A percentile compares a stretch with the other conserved stretches of the same genome.
These are phyloP conservation scores for Tephrocybe sp. DNA, from an alignment of 768 basidiomycete species.

Conservation along the genomic window DNA sequence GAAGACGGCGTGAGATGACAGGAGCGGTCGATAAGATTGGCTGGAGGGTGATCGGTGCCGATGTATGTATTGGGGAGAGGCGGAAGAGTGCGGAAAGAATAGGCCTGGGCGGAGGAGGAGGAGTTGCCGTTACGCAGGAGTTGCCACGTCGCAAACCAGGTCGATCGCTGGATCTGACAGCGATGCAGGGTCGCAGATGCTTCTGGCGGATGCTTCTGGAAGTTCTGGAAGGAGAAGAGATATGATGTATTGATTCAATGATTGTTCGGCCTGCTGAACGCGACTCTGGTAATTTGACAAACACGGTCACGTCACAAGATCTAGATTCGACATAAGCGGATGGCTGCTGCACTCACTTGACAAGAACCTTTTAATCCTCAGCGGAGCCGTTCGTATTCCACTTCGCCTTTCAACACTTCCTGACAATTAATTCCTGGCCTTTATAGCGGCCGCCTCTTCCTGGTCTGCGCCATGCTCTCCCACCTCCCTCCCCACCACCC, in stretches of 20 bases:
- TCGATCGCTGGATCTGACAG: constrained; percentile 14
- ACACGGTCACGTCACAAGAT: constrained; percentile 34
- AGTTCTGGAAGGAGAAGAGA: constrained; percentile 26
- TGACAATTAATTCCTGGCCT: constrained; percentile 5
- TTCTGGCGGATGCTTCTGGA: constrained; percentile 25
- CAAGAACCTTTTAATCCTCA: constrained; percentile 22
- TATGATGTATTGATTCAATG: constrained; percentile 25
- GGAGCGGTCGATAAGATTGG: no score
- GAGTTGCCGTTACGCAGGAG: constrained; percentile 16
- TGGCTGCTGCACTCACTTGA: constrained; percentile 6
- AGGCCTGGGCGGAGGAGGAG: constrained; percentile 10
- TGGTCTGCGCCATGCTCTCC: constrained; percentile 21
- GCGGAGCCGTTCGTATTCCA: constrained; percentile 20
- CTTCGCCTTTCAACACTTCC: constrained; percentile 9
- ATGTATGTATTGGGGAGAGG: constrained; percentile 4
- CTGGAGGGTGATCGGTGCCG: constrained; percentile 3
- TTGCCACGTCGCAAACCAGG: constrained; percentile 13
- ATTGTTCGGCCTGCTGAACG: constrained; percentile 27
- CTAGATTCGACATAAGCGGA: constrained; percentile 31
- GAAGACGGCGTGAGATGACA: no score
- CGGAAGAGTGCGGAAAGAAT: constrained; percentile 23
- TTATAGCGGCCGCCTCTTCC: constrained; percentile 17
- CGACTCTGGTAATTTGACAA: constrained; percentile 19
- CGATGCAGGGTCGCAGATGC: constrained; percentile 17
- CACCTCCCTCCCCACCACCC: constrained; percentile 20